Evolutionary conservation across 148 eudicot species (phyloP), one percentile per base, ranked within the genome.

Genomic region (Heliosperma pusillum): DNA sequence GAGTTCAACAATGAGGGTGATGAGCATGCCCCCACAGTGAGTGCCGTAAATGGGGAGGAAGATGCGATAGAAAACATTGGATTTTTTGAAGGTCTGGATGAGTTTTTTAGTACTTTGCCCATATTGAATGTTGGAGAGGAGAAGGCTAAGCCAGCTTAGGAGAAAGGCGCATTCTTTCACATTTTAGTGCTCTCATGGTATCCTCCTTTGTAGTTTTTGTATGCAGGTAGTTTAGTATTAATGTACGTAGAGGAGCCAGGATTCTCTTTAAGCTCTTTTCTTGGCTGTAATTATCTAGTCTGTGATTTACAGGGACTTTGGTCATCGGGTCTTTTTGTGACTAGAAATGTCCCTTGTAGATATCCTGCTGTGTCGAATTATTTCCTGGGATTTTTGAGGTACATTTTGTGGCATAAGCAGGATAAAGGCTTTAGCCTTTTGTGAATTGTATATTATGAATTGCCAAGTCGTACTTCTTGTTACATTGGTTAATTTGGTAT

Each of bases 1-100:
- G 91, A 88, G 76, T 82, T 86, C 21, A 84, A 83, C 74, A 86
- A 88, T 76, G 89, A 86, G 65, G 91, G 82, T 21, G 87, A 88
- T 61, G 91, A 86, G 66, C 86, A 86, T 76, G 85, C 86, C 29
- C 80, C 87, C 1, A 44, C 81, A 19, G 82, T 67, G 40, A 79
- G 71, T 42, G 78, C 80, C 30, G 84, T 84, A 59, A 76, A 85
- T n/a, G 85, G 86, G 36, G 87, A 80, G 57, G 92, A 78, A 61
- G 88, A 81, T 61, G 88, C 78, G 50, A 77, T 80, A 11, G 82
- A 83, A 72, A 80, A 77, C 52, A 81, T 75, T 20, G 87, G 33
- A 26, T 84, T 84, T 72, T 85, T 85, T 68, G 87, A 85, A 71
- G 87, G 87, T 9, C 79, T 82, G 11, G 85, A 85, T 62, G 87